phyloP scores from a whole-genome alignment of 2,329 filamentous ascomycete genomes.

The Aspergillus flavus region DNA sequence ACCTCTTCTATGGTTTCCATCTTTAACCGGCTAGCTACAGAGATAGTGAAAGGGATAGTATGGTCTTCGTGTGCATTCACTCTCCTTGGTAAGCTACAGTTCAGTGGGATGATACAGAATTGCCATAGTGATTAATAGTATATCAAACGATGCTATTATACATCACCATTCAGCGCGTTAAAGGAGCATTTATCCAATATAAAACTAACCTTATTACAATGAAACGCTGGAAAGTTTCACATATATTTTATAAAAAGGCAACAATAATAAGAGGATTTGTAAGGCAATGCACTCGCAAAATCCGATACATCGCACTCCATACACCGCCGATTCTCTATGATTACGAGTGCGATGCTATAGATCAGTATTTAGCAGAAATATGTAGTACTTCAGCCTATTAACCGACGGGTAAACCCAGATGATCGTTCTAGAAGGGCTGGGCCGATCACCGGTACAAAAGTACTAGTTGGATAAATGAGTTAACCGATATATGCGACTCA shows the following conservation, averaged over 20 bases:
- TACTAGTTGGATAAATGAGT: not conserved
- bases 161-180: not conserved
- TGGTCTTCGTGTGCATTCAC: not conserved
- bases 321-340: not conserved
- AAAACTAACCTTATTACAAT: not conserved
- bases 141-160: not conserved
- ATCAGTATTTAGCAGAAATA: not conserved
- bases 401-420: not conserved
- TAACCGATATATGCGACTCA: not conserved
- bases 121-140: not conserved
- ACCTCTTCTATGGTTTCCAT: not conserved
- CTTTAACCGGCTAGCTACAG: not conserved
- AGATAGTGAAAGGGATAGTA: not conserved
- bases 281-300: not conserved
- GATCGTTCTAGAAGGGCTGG: not conserved
- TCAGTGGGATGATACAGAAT: not conserved
- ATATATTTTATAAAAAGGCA: not conserved
- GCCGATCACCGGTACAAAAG: not conserved
- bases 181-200: too few relatives aligned
- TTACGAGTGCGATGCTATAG: not conserved
- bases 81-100: not conserved
- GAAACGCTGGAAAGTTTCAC: not conserved
- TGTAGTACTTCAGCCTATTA: not conserved
- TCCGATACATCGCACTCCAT: not conserved
- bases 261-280: not conserved